phyloP scores from a whole-genome alignment of 176 grass and related monocot species.

The Thalia dealbata region DNA sequence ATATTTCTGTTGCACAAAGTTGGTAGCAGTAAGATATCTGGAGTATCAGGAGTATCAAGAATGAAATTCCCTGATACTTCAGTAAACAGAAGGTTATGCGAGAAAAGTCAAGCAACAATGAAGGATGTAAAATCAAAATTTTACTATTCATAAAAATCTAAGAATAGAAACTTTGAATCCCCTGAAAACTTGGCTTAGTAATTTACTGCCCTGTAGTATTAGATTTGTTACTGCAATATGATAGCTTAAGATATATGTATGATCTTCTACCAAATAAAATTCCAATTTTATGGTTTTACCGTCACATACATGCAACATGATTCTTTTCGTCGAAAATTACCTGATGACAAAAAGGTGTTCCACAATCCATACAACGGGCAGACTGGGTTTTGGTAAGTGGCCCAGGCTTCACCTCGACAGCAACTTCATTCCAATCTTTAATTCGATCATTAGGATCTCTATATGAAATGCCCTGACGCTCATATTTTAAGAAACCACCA shows the following conservation, averaged over 20 bases:
- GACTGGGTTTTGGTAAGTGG: slow-evolving; percentile 81
- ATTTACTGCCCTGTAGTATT: neutral
- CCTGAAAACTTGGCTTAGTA: too few species aligned
- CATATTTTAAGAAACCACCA: slow-evolving; percentile 75
- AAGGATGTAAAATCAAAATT: neutral
- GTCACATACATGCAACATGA: neutral
- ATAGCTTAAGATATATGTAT: neutral
- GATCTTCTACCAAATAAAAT: neutral
- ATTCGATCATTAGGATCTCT: slow-evolving; percentile 61
- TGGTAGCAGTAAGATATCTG: neutral
- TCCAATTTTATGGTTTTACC: neutral
- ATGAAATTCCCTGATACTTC: neutral
- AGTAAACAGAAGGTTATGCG: neutral
- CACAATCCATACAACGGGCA: slow-evolving; percentile 98
- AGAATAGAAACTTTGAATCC: too few species aligned
- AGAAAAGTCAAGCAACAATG: neutral
- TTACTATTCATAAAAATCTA: neutral
- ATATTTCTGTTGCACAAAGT: too few species aligned
- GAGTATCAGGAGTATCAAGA: neutral
- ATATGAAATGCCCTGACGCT: slow-evolving; percentile 78
- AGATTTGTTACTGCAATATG: neutral
- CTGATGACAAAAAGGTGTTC: slow-evolving; percentile 99
- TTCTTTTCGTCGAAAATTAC: slow-evolving; percentile 17
- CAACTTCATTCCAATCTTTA: slow-evolving; percentile 88
- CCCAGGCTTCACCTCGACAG: slow-evolving; percentile 74